These are phyloP conservation scores for Daldinia caldariorum DNA, from an alignment of 495 filamentous ascomycete genomes.

Conservation along the genomic window DNA sequence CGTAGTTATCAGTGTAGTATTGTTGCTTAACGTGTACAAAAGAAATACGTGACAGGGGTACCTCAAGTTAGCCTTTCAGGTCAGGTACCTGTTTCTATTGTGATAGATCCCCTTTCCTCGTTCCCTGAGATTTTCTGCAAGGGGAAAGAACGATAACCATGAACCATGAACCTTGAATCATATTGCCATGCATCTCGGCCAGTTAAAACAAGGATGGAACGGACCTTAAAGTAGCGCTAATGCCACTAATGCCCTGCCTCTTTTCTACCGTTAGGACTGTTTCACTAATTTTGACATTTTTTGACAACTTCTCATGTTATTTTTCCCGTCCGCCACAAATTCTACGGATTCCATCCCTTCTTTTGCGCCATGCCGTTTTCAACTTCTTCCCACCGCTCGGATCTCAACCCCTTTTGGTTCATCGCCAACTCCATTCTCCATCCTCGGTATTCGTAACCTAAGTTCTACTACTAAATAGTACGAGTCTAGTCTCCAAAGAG, in stretches of 20 bases:
- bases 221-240: slow-evolving; percentile 34
- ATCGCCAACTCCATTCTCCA: slow-evolving; percentile 12
- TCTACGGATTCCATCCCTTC: neutral
- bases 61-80: neutral
- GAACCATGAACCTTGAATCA: slow-evolving; percentile 24
- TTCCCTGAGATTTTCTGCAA: slow-evolving; percentile 33
- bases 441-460: no score
- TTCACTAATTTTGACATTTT: neutral
- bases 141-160: slow-evolving; percentile 7
- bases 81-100: no score
- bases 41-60: neutral
- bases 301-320: neutral
- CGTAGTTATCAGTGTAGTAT: no score
- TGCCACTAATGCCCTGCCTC: slow-evolving; percentile 5
- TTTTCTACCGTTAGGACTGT: neutral
- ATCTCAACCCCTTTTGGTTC: slow-evolving; percentile 31
- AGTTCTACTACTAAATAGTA: neutral
- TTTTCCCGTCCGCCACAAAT: neutral
- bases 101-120: neutral
- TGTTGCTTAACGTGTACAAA: neutral
- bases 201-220: slow-evolving; percentile 39
- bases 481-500: slow-evolving; percentile 18
- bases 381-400: slow-evolving; percentile 22
- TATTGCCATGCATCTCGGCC: slow-evolving; percentile 28
- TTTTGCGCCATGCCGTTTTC: slow-evolving; percentile 15